Evolutionary conservation across 164 flowering plant genomes (phyloP), one percentile per base, ranked within the genome.

Genomic region (Stephania cephalantha): DNA sequence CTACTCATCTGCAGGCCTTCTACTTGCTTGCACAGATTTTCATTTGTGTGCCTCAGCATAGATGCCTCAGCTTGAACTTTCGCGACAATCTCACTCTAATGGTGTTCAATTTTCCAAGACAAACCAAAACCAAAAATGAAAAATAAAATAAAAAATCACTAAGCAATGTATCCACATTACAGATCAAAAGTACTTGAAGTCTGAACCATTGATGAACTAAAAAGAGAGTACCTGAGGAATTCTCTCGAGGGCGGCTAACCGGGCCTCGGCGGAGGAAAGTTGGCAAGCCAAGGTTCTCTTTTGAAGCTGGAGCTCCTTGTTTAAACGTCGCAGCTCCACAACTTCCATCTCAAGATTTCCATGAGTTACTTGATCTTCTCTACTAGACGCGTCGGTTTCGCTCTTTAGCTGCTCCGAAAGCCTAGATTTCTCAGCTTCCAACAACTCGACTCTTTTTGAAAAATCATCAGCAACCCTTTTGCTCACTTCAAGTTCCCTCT

Each of bases 11-110:
- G 95, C 46, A 91, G 80, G 48, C 90, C 93, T 78, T 92, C 97
- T 63, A 92, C 95, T 88, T 92, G 97, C 71, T 91, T 92, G 80
- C 90, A 74, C 73, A 92, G 77, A 78, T 89, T 85, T 81, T 91
- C 93, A 81, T 93, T 91, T 64, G 90, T 86, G 74, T 81, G 87
- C 74, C 88, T 87, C 61, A 91, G 79, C 73, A 82, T 15, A 46
- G 91, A 85, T 67, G 92, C 95, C 84, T 94, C 98, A 1, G 95
- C 95, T 84, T 89, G 86, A 46, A 90, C 87, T 75, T 90, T 88
- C 18, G 88, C 89, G 8, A 94, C 75, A 30, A 73, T 78, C 20
- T 94, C 94, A 79, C 84, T 83, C 98, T 94, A 79, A 35, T 35
- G 2, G 42, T 35, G 42, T 35, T 35, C 1, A 35, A 35, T 35